Conservation (phyloP, 129 eudicot genomes). For the Helichrysum umbraculigerum region DNA sequence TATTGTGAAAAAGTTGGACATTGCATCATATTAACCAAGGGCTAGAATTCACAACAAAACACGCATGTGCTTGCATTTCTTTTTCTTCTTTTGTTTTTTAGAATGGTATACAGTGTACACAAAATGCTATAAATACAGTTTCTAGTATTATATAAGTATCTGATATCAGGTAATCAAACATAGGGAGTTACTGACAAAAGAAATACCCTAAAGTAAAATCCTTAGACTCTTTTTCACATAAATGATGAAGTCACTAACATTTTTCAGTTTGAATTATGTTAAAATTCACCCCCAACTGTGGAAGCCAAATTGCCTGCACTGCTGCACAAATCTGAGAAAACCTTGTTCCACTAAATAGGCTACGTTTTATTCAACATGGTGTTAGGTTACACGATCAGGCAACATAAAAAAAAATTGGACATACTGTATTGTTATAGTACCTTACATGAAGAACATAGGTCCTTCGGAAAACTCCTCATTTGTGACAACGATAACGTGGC, state of each 20-base stretch:
- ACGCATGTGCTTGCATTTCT: not conserved
- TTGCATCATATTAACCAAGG: not conserved
- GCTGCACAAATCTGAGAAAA: too few species aligned
- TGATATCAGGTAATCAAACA: too few species aligned
- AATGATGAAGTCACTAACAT: too few species aligned
- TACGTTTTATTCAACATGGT: not conserved
- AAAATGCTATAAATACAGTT: not conserved
- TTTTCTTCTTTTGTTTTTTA: not conserved
- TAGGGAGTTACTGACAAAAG: too few species aligned
- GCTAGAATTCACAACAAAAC: not conserved
- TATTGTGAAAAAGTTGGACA: not conserved
- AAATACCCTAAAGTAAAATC: too few species aligned
- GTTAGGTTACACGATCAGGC: not conserved
- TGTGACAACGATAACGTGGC: slow-evolving; percentile 71
- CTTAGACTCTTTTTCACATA: too few species aligned
- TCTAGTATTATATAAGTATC: too few species aligned
- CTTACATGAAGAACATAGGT: slow-evolving; percentile 65
- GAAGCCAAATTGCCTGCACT: too few species aligned
- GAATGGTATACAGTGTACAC: not conserved
- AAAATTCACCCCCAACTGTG: too few species aligned
- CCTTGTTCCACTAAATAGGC: too few species aligned
- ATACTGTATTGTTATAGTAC: slow-evolving; percentile 32
- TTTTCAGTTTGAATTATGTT: too few species aligned
- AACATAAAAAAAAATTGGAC: not conserved
- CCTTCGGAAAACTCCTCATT: slow-evolving; percentile 41